A percentile compares a stretch with the other conserved stretches of the same genome.
phyloP scores from a whole-genome alignment of 495 filamentous ascomycete genomes.

The Xylaria cubensis region DNA sequence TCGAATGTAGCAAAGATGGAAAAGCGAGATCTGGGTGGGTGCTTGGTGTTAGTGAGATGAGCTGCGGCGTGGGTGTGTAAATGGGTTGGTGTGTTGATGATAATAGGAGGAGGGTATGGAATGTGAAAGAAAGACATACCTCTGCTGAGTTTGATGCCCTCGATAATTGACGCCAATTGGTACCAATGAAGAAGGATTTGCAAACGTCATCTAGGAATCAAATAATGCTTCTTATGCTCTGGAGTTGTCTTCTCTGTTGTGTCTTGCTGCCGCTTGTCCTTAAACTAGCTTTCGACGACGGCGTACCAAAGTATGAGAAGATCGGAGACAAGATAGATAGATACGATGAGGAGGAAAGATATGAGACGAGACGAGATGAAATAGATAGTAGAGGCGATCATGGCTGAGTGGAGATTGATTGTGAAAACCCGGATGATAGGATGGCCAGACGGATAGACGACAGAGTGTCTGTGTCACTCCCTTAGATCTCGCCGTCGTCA shows the following conservation, averaged over 20 bases:
- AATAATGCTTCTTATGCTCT: no score
- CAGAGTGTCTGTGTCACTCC: background rate
- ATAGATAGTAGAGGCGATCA: background rate
- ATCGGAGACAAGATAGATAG: background rate
- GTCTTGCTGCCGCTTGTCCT: background rate
- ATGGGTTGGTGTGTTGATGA: background rate
- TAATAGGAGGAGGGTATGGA: background rate
- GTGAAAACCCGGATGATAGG: background rate
- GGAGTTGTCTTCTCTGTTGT: background rate
- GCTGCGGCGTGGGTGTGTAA: background rate
- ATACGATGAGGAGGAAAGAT: background rate
- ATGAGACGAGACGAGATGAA: background rate
- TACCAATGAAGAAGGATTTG: no score
- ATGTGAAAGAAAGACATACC: background rate
- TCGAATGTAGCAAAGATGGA: background rate
- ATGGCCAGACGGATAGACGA: background rate
- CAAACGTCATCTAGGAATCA: no score
- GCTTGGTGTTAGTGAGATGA: background rate
- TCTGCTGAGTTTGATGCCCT: no score
- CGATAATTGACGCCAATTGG: no score
- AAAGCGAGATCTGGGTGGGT: background rate
- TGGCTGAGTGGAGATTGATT: background rate
- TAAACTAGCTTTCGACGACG: background rate
- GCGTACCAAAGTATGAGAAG: background rate
- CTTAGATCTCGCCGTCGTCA: background rate